Base-by-base conservation (phyloP, 2,329 filamentous ascomycete genomes). In the Rhexocercosporidium sp. region DNA sequence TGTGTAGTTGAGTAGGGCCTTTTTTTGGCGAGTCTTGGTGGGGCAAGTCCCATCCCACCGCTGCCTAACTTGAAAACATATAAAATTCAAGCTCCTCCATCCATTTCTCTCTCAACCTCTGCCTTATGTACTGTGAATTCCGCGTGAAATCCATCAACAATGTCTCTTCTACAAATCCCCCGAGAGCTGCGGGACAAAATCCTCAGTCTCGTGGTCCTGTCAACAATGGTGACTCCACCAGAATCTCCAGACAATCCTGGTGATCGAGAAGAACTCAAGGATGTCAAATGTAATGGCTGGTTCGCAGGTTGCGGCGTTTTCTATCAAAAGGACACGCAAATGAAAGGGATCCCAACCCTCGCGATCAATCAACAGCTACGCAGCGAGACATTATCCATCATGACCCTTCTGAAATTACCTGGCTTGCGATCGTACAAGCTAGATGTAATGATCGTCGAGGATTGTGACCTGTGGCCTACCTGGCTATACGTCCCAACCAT, bases 401-500 rank as follows among this genome's bases (percentile, higher is more conserved):
- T 54, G 25, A 9, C 18, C 27, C 27, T 18, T 16, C 14, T 54
- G 11, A 29, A 54, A 7, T 27, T 54, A 8, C 27, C 27, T 20
- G 20, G 51, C 27, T 25, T 54, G 16, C 27, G 51, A 54, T 54
- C 51, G 16, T 54, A 54, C 18, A 54, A 34, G 20, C 29, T 34
- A 18, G 51, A 54, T 18, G 51, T 34, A n/a, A 54, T 54, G 51
- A 54, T 54, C 12, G 27, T 54, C 18, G 51, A 54, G 29, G 51
- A 54, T 18, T 8, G 16, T 9, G 4, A 5, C 20, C 27, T 54
- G n/a, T 54, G 27, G 51, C 27, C 51, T 20, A 54, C 51, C 11
- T 54, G 51, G 51, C 16, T 54, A 2, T 54, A 31, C 18, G 16
- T 54, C 12, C 51, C 51, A 3, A 54, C 51, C 9, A 54, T 27